phyloP scores from a whole-genome alignment of 176 grass and related monocot species.

The Aechmea fasciata region DNA sequence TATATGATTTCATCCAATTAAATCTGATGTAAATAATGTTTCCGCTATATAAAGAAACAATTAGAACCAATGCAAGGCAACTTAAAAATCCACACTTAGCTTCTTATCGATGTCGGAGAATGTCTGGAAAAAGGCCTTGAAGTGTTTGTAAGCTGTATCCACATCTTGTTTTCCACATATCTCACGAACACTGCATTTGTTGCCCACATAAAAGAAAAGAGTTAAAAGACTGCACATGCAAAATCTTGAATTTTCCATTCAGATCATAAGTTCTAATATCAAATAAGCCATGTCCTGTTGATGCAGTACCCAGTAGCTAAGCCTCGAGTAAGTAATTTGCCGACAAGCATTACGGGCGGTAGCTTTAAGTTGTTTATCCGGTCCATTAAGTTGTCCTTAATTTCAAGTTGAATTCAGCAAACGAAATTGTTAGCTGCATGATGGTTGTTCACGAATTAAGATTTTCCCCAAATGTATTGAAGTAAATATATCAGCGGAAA shows the following conservation, averaged over 20 bases:
- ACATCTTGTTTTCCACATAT: constrained; percentile 86
- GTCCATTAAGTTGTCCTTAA: no score
- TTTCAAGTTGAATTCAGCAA: no score
- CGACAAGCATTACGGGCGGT: no score
- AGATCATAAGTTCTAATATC: neutral
- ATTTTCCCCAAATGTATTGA: no score
- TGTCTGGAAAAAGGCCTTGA: constrained; percentile 63
- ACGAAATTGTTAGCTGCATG: no score
- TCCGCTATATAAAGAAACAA: neutral
- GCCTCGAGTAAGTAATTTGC: no score
- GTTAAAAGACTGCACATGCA: neutral
- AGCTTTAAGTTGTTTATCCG: no score
- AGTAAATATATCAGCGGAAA: no score
- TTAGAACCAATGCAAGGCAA: neutral
- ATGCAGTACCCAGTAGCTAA: no score
- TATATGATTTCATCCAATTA: neutral
- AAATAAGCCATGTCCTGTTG: no score
- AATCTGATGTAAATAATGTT: neutral
- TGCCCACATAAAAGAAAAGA: neutral
- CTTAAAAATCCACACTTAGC: constrained; percentile 61
- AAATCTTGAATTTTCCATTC: neutral
- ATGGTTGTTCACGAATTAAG: no score
- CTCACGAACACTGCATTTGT: constrained; percentile 61
- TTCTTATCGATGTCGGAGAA: constrained; percentile 74
- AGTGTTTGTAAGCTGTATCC: constrained; percentile 67